phyloP scores from a whole-genome alignment of 805 yeast species.

The Zygosaccharomyces rouxii region DNA sequence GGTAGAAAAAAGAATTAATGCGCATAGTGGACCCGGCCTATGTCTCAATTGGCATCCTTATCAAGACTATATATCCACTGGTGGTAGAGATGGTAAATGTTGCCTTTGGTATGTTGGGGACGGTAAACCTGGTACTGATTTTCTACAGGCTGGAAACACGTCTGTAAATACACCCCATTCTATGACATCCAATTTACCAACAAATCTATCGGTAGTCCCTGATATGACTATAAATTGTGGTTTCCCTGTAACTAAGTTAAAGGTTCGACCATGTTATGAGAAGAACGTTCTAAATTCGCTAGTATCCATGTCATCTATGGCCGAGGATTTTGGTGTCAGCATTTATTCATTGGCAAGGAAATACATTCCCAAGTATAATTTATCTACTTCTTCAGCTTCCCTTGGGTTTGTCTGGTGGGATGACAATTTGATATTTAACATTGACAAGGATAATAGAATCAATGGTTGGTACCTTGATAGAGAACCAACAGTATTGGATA shows the following conservation, averaged over 20 bases:
- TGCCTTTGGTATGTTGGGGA: conserved; percentile 36
- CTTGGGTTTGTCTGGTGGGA: conserved; percentile 37
- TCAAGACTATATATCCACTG: conserved; percentile 75
- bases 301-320: conserved; percentile 67
- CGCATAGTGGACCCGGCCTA: conserved; percentile 89
- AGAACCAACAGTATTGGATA: conserved; percentile 33
- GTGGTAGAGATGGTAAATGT: conserved; percentile 76
- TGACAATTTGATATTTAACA: conserved; percentile 30
- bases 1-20: conserved; percentile 70
- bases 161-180: conserved; percentile 4
- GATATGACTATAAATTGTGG: conserved; percentile 70
- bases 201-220: conserved; percentile 43
- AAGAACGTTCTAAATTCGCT: conserved; percentile 50
- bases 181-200: conserved; percentile 39
- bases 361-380: conserved; percentile 58
- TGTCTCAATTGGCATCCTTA: conserved; percentile 87
- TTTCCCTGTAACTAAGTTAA: conserved; percentile 63
- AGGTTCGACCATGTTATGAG: conserved; percentile 30
- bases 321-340: conserved; percentile 63
- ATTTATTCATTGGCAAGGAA: conserved; percentile 68
- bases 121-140: conserved; percentile 2
- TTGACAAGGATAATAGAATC: conserved; percentile 31
- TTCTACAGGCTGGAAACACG: neutral
- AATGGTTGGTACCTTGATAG: conserved; percentile 33
- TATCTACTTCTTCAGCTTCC: conserved; percentile 29